phyloP scores from a whole-genome alignment of 1,284 basidiomycete species.

The Cystobasidiaceae sp. region DNA sequence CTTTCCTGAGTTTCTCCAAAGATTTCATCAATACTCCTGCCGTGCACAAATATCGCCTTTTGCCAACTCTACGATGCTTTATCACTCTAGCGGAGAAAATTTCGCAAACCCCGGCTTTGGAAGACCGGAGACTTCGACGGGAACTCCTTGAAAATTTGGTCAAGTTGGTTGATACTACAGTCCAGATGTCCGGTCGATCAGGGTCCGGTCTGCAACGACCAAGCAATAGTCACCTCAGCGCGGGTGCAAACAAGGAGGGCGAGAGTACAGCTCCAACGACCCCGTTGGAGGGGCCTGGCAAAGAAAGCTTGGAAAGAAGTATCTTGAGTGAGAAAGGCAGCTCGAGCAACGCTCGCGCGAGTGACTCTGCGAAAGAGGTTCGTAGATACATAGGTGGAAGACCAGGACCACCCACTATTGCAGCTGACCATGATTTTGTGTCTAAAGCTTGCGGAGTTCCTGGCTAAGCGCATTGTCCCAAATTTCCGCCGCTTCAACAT shows the following conservation, averaged over 20 bases:
- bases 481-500: conserved; percentile 72
- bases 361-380: conserved; percentile 25
- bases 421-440: background rate
- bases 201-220: conserved; percentile 37
- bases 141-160: conserved; percentile 87
- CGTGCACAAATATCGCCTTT: conserved; percentile 65
- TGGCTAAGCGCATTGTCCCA: conserved; percentile 66
- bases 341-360: background rate
- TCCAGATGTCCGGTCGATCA: conserved; percentile 66
- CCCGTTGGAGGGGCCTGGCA: conserved; percentile 7
- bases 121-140: conserved; percentile 79
- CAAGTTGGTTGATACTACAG: conserved; percentile 76
- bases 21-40: conserved; percentile 63
- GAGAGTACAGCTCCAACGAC: conserved; percentile 1
- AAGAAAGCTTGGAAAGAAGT: background rate
- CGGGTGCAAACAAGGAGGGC: background rate
- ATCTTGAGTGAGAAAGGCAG: conserved; percentile 16
- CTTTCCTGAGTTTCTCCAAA: conserved; percentile 66
- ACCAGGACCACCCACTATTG: no score
- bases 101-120: conserved; percentile 77
- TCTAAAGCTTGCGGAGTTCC: conserved; percentile 62
- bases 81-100: conserved; percentile 76
- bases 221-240: background rate
- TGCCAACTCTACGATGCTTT: conserved; percentile 68
- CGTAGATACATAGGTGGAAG: background rate